These are phyloP conservation scores for Penicillium oxalicum DNA, from an alignment of 2,329 filamentous ascomycete genomes.

Conservation along the genomic window DNA sequence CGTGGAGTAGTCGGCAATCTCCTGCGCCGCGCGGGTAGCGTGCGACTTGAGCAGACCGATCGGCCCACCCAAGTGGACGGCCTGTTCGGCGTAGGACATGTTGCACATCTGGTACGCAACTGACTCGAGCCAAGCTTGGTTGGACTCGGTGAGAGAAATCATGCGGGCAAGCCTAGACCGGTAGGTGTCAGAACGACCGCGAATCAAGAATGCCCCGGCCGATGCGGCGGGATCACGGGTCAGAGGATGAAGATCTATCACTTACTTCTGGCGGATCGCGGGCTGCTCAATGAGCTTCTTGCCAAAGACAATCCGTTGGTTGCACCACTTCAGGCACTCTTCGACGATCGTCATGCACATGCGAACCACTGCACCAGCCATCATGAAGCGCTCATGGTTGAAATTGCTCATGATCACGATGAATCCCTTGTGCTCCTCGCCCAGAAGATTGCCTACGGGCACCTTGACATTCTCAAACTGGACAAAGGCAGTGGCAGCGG, in stretches of 20 bases:
- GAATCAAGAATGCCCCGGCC: too few species aligned
- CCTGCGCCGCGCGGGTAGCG: constrained; percentile 68
- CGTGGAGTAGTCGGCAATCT: constrained; percentile 75
- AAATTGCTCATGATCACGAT: constrained; percentile 81
- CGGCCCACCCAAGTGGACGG: constrained; percentile 68
- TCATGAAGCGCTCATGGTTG: constrained; percentile 79
- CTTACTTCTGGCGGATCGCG: constrained; percentile 70
- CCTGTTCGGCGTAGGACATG: constrained; percentile 73
- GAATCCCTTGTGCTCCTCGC: constrained; percentile 80
- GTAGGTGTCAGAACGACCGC: too few species aligned
- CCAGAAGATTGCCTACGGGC: constrained; percentile 69
- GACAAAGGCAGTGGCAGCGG: constrained; percentile 72
- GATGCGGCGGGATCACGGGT: too few species aligned
- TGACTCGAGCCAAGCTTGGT: constrained; percentile 77
- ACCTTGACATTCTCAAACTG: constrained; percentile 85
- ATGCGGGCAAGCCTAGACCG: constrained; percentile 65
- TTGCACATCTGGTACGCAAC: constrained; percentile 85
- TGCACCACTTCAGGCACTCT: constrained; percentile 81
- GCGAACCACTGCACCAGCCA: constrained; percentile 62
- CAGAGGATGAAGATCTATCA: constrained; percentile 1
- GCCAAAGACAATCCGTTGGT: constrained; percentile 77
- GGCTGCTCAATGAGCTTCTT: constrained; percentile 79
- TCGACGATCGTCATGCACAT: constrained; percentile 65
- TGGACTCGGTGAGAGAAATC: constrained; percentile 75
- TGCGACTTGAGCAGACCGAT: constrained; percentile 79